These are phyloP conservation scores for Buxus sempervirens DNA, from an alignment of 164 flowering plant species.

Conservation along the genomic window DNA sequence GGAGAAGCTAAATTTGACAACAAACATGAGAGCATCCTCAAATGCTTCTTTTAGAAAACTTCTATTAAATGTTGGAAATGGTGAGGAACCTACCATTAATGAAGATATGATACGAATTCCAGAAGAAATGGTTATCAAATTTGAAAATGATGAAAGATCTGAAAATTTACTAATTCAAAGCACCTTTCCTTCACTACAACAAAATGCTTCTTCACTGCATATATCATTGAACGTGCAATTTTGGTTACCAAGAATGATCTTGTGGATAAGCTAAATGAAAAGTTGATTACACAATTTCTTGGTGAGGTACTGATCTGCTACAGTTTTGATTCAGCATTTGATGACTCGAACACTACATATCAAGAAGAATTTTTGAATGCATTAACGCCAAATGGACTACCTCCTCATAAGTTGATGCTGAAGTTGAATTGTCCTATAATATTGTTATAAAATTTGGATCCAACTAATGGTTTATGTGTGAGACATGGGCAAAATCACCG, in stretches of 20 bases:
- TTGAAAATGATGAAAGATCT: not conserved
- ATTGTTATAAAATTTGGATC: slow-evolving; percentile 14
- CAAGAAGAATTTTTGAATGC: slow-evolving; percentile 7
- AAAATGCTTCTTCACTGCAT: no score
- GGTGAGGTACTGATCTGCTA: no score
- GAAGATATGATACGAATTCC: not conserved
- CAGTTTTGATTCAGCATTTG: not conserved
- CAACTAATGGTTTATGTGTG: slow-evolving; percentile 7
- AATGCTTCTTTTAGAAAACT: not conserved
- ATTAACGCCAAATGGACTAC: no score
- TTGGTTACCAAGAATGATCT: no score
- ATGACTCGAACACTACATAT: not conserved
- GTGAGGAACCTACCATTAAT: not conserved
- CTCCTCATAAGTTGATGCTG: slow-evolving; percentile 6
- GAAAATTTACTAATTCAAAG: not conserved
- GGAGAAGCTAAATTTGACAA: not conserved
- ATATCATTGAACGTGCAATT: no score
- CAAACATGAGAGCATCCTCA: slow-evolving; percentile 6
- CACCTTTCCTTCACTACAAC: no score
- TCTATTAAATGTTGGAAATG: slow-evolving; percentile 10
- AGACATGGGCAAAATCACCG: no score
- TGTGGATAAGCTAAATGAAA: no score
- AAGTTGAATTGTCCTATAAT: slow-evolving; percentile 8
- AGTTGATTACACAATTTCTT: no score
- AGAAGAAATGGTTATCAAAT: not conserved